phyloP scores from a whole-genome alignment of 2,329 filamentous ascomycete genomes.

The Beauveria sp. region DNA sequence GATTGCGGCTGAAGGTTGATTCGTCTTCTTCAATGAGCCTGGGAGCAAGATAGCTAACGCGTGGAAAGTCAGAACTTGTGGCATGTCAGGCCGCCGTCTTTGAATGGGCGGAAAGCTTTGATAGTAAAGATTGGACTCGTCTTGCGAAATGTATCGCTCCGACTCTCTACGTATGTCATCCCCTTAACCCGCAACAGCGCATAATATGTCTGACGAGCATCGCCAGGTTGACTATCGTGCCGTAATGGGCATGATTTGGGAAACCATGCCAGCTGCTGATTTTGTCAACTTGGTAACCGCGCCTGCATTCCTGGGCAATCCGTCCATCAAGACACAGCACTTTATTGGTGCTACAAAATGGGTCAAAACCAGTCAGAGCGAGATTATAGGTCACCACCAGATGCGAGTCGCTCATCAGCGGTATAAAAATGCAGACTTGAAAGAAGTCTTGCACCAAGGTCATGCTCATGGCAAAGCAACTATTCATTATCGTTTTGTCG shows the following conservation, averaged over 20 bases:
- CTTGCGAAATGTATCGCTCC: slow-evolving; percentile 45
- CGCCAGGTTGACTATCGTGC: slow-evolving; percentile 19
- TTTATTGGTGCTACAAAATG: slow-evolving; percentile 46
- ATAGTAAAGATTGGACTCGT: slow-evolving; percentile 33
- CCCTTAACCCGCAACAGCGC: no score
- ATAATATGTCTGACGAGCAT: neutral
- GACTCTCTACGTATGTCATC: slow-evolving; percentile 26
- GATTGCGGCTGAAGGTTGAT: neutral
- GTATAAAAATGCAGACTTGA: slow-evolving; percentile 40
- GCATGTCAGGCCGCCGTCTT: slow-evolving; percentile 26
- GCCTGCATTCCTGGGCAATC: slow-evolving; percentile 44
- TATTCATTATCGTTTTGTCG: slow-evolving; percentile 49
- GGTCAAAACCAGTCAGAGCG: slow-evolving; percentile 38
- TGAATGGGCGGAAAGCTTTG: slow-evolving; percentile 58
- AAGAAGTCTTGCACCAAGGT: slow-evolving; percentile 43
- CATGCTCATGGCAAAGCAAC: slow-evolving; percentile 47
- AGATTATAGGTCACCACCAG: slow-evolving; percentile 47
- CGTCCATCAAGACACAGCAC: slow-evolving; percentile 47
- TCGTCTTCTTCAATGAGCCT: neutral
- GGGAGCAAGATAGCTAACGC: neutral
- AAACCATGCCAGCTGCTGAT: slow-evolving; percentile 46
- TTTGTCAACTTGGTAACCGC: slow-evolving; percentile 45
- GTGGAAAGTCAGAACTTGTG: neutral
- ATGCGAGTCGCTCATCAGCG: slow-evolving; percentile 50
- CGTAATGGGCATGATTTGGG: slow-evolving; percentile 47